phyloP scores from a whole-genome alignment of 2,329 filamentous ascomycete genomes.

The Cryphonectria nitschkei region DNA sequence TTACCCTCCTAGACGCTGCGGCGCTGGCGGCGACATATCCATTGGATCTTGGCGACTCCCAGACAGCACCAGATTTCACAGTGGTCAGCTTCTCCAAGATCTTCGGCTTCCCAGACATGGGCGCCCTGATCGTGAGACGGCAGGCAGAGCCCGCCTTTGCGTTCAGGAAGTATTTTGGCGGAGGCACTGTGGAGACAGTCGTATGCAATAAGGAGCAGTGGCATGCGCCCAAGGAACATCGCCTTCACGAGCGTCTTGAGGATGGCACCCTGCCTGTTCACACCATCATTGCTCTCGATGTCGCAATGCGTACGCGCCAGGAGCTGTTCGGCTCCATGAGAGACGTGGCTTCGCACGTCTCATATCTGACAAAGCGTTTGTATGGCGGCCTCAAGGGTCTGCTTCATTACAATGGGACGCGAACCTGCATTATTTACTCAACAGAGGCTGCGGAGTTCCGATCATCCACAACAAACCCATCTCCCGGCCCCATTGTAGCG shows the following conservation, averaged over 20 bases:
- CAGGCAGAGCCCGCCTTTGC: conserved; percentile 66
- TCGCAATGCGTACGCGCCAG: conserved; percentile 71
- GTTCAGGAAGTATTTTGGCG: conserved; percentile 82
- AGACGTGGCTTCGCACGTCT: conserved; percentile 71
- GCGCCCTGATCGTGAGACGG: conserved; percentile 80
- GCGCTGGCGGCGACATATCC: conserved; percentile 77
- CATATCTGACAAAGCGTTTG: conserved; percentile 64
- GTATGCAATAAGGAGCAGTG: conserved; percentile 76
- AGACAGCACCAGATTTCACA: conserved; percentile 77
- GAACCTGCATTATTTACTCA: conserved; percentile 70
- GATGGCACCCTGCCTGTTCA: conserved; percentile 92
- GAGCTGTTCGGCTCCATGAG: conserved; percentile 73
- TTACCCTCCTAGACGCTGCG: conserved; percentile 82
- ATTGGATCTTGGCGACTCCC: conserved; percentile 68
- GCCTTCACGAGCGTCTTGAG: conserved; percentile 81
- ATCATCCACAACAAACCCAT: conserved; percentile 31
- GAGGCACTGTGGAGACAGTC: conserved; percentile 92
- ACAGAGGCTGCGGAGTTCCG: conserved; percentile 32
- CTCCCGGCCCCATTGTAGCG: conserved; percentile 75
- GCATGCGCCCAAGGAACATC: conserved; percentile 75
- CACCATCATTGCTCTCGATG: conserved; percentile 80
- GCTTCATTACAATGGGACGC: conserved; percentile 68
- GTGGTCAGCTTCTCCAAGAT: conserved; percentile 94
- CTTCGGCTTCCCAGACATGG: conserved; percentile 94
- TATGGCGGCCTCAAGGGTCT: conserved; percentile 61